Evolutionary conservation across 495 filamentous ascomycete genomes (phyloP).

Genomic region (Corynascus novoguineensis): DNA sequence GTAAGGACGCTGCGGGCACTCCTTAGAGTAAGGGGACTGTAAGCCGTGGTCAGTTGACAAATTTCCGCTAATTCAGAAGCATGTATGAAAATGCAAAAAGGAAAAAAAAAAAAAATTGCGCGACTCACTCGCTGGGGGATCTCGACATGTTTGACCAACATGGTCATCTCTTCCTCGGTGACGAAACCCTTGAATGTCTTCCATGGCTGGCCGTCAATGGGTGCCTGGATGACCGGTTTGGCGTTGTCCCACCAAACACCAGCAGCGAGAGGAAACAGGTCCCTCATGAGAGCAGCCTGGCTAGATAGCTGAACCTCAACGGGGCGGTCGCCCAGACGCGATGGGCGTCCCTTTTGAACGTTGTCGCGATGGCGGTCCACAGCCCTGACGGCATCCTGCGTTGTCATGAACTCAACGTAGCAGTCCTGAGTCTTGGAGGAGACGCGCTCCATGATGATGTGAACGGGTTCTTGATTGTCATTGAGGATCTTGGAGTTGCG

Average conservation of each 20-base stretch:
- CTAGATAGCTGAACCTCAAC: conserved; percentile 57
- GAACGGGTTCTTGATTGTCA: conserved; percentile 56
- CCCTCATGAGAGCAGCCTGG: conserved; percentile 57
- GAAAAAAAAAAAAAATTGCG: not conserved
- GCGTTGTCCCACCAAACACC: conserved; percentile 56
- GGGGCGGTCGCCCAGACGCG: conserved; percentile 58
- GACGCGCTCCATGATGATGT: conserved; percentile 79
- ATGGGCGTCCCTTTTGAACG: conserved; percentile 30
- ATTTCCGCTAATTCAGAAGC: not conserved
- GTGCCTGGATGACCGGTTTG: conserved; percentile 40
- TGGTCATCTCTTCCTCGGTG: conserved; percentile 63
- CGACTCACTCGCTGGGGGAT: conserved; percentile 59
- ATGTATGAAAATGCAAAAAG: too few relatives aligned
- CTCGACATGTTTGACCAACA: conserved; percentile 62
- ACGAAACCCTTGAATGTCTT: conserved; percentile 68
- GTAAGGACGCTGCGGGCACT: conserved; percentile 66
- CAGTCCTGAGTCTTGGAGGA: conserved; percentile 74
- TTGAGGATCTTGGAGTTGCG: conserved; percentile 55
- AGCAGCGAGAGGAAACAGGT: conserved; percentile 62
- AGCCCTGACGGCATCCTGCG: conserved; percentile 49
- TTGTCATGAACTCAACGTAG: conserved; percentile 60
- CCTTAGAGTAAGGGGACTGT: conserved; percentile 58
- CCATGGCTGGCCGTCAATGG: conserved; percentile 43
- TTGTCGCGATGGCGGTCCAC: conserved; percentile 42
- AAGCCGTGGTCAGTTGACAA: not conserved